Conservation (phyloP, 2,329 filamentous ascomycete species). For the Ceratocystis huliohia region DNA sequence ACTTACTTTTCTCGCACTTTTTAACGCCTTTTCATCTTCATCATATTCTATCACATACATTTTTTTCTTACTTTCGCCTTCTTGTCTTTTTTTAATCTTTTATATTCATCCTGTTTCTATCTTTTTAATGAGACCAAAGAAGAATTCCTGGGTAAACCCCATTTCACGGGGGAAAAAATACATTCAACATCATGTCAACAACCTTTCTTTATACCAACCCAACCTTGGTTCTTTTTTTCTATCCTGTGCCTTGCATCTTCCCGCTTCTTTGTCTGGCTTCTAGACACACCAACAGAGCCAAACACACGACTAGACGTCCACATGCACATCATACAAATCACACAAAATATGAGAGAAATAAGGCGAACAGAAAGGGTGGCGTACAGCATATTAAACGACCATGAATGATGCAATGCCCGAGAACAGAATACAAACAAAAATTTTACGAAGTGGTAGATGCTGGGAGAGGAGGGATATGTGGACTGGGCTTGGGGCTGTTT, state of each 20-base stretch:
- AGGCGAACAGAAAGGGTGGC: background rate
- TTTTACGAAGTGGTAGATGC: background rate
- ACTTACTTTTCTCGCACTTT: background rate
- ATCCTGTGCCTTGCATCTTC: background rate
- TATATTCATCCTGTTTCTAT: constrained; percentile 7
- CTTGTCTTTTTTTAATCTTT: constrained; percentile 4
- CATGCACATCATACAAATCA: background rate
- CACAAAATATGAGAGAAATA: background rate
- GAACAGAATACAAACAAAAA: background rate
- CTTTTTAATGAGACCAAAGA: constrained; percentile 17
- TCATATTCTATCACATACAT: constrained; percentile 10
- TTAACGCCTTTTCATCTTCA: background rate
- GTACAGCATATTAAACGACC: background rate
- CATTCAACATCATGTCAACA: background rate
- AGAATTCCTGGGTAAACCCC: background rate
- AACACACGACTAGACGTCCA: background rate
- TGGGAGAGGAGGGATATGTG: background rate
- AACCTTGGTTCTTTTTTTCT: background rate
- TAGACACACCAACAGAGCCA: no score
- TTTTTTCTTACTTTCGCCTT: background rate
- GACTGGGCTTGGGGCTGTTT: background rate
- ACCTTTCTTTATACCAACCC: no score
- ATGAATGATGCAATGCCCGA: background rate
- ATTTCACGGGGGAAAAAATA: background rate
- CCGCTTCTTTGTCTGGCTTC: background rate